These are phyloP conservation scores for Poa pratensis DNA, from an alignment of 176 grass and related monocot genomes.

Conservation along the genomic window DNA sequence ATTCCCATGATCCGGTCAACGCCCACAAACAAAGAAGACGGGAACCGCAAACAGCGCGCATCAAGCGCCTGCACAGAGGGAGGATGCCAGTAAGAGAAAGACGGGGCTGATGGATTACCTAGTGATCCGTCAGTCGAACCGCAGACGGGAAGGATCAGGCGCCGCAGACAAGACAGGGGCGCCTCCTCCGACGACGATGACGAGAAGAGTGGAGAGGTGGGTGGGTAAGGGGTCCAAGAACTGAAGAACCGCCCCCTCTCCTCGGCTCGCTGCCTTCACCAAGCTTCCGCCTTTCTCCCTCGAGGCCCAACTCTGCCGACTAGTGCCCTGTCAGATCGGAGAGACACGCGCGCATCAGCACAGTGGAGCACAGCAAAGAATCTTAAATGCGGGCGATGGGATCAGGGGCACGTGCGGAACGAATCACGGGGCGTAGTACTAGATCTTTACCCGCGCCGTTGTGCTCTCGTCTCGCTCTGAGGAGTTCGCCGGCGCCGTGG, in stretches of 20 bases:
- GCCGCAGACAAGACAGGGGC: not conserved
- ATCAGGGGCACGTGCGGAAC: not conserved
- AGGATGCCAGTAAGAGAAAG: not conserved
- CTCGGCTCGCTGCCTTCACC: constrained; percentile 1
- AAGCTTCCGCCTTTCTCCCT: not conserved
- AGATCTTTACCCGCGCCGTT: not conserved
- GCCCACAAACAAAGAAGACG: not conserved
- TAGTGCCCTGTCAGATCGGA: constrained; percentile 10
- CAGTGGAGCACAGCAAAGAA: not conserved
- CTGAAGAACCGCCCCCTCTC: not conserved
- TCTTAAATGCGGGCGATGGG: constrained; percentile 15
- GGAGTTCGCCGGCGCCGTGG: not conserved
- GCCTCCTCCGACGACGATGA: no score
- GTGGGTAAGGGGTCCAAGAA: not conserved
- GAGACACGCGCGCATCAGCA: constrained; percentile 33
- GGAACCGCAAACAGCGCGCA: not conserved
- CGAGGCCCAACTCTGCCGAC: not conserved
- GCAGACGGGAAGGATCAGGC: not conserved
- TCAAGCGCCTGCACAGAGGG: constrained; percentile 19
- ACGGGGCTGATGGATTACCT: constrained; percentile 12
- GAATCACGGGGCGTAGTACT: not conserved
- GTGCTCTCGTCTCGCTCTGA: not conserved
- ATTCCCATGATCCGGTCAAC: not conserved
- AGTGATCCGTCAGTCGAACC: not conserved
- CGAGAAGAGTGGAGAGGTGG: not conserved